Evolutionary conservation across 345 rosid genomes (phyloP).

Genomic region (Arabidopsis arenosa): DNA sequence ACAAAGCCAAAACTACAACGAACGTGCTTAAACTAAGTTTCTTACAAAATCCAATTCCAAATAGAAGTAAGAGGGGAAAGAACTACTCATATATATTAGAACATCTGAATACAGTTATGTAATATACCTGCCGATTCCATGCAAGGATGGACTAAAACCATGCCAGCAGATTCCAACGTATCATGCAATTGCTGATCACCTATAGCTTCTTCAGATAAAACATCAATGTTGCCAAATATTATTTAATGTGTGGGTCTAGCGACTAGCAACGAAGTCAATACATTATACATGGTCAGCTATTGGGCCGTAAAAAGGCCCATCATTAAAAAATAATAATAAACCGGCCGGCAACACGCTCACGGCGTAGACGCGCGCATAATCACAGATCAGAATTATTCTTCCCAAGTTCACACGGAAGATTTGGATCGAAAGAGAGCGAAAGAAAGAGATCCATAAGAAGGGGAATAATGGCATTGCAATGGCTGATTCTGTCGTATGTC

Average conservation of each 20-base stretch:
- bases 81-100: neutral
- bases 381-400: constrained; percentile 26
- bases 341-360: constrained; percentile 20
- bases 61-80: neutral
- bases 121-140: constrained; percentile 64
- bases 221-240: constrained; percentile 30
- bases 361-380: constrained; percentile 27
- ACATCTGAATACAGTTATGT: neutral
- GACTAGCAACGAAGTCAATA: no score
- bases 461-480: constrained; percentile 78
- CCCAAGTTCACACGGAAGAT: neutral
- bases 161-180: constrained; percentile 70
- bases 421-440: constrained; percentile 10
- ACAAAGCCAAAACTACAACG: constrained; percentile 21
- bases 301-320: constrained; percentile 37
- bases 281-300: no score
- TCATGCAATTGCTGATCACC: constrained; percentile 50
- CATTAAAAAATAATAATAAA: neutral
- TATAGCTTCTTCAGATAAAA: constrained; percentile 25
- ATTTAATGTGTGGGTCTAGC: neutral
- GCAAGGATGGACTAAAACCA: constrained; percentile 84
- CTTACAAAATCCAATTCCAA: constrained; percentile 23
- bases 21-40: constrained; percentile 16
- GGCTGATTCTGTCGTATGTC: constrained; percentile 77
- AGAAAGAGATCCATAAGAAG: constrained; percentile 31